phyloP scores from a whole-genome alignment of 176 grass and related monocot species.

The Stipa capillata region DNA sequence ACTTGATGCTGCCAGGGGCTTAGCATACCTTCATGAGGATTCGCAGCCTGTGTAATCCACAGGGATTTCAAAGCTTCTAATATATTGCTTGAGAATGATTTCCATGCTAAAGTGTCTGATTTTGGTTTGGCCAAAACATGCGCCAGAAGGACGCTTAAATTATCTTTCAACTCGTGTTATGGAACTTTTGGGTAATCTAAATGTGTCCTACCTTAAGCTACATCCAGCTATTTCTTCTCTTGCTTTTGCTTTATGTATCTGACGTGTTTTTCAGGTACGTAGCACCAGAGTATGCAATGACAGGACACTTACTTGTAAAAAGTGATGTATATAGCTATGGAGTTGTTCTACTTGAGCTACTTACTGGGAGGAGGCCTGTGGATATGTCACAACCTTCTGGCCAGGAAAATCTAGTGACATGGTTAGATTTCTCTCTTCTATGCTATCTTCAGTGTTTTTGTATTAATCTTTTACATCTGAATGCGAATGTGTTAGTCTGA shows the following conservation, averaged over 20 bases:
- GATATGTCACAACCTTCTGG: slow-evolving; percentile 96
- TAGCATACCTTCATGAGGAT: slow-evolving; percentile 96
- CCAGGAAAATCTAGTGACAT: slow-evolving; percentile 95
- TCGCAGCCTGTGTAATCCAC: slow-evolving; percentile 99
- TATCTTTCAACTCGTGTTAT: slow-evolving; percentile 98
- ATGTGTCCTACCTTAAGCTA: background rate
- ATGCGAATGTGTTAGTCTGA: background rate
- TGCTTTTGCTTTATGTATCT: slow-evolving; percentile 21
- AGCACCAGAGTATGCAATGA: slow-evolving; percentile 99
- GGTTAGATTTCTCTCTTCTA: slow-evolving; percentile 48
- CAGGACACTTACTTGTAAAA: slow-evolving; percentile 95
- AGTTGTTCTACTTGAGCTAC: slow-evolving; percentile 93
- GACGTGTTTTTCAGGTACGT: slow-evolving; percentile 67
- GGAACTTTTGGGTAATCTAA: slow-evolving; percentile 91
- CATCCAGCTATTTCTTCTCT: background rate
- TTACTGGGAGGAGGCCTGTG: slow-evolving; percentile 84
- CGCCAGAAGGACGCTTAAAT: slow-evolving; percentile 80
- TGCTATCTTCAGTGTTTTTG: background rate
- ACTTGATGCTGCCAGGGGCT: slow-evolving; percentile 95
- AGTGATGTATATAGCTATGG: slow-evolving; percentile 99
- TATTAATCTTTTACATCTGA: background rate
- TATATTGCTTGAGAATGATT: slow-evolving; percentile 96
- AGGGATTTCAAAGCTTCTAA: slow-evolving; percentile 99
- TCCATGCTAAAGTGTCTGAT: slow-evolving; percentile 97
- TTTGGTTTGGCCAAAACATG: slow-evolving; percentile 98